Evolutionary conservation across 768 basidiomycete species (phyloP).

Genomic region (Pluteus cervinus): DNA sequence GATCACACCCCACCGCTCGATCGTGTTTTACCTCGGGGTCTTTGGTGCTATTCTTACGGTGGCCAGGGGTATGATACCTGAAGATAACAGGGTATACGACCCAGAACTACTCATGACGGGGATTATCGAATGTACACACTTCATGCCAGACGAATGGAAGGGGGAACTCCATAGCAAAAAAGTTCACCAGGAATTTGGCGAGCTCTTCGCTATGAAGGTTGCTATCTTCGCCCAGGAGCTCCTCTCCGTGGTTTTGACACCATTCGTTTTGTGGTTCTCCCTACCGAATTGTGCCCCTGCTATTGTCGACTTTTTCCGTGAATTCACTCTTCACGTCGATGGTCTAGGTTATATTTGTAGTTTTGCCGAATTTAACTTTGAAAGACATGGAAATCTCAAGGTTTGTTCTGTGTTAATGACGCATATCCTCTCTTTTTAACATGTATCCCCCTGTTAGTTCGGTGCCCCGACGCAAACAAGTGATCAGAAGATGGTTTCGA

Average conservation of each 20-base stretch:
- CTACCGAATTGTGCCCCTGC: constrained; percentile 85
- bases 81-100: constrained; percentile 90
- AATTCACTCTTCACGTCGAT: constrained; percentile 95
- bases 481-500: constrained; percentile 75
- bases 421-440: neutral
- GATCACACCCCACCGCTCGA: constrained; percentile 87
- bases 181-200: constrained; percentile 88
- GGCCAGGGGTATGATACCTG: constrained; percentile 92
- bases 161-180: constrained; percentile 82
- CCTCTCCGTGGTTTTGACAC: constrained; percentile 86
- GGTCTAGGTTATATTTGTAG: constrained; percentile 96
- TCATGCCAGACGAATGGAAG: constrained; percentile 93
- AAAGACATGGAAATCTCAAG: constrained; percentile 89
- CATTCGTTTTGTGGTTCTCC: constrained; percentile 91
- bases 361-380: constrained; percentile 98
- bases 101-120: constrained; percentile 90
- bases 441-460: constrained; percentile 43
- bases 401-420: constrained; percentile 27
- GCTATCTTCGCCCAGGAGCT: constrained; percentile 84
- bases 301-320: constrained; percentile 96
- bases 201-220: constrained; percentile 91
- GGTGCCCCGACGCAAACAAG: constrained; percentile 70
- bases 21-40: constrained; percentile 86
- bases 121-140: constrained; percentile 92
- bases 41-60: constrained; percentile 88